phyloP scores from a whole-genome alignment of 768 basidiomycete species.

The Chalciporus sphaerocephalus region DNA sequence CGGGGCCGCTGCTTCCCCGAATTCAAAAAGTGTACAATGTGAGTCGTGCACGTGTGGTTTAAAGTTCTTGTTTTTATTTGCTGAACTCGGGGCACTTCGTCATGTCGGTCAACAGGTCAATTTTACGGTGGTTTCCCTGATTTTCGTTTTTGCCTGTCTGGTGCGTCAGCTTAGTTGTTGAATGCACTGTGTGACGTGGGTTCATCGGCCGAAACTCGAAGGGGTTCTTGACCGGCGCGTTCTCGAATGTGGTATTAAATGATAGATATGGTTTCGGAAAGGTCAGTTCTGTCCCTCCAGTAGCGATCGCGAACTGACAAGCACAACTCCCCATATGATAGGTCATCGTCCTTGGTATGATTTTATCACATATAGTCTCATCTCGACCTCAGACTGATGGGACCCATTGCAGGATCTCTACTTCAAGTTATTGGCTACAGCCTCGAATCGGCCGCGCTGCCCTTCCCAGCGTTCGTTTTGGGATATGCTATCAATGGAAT shows the following conservation, averaged over 20 bases:
- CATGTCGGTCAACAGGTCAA: conserved; percentile 31
- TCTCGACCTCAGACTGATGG: neutral
- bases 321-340: neutral
- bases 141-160: conserved; percentile 40
- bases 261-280: conserved; percentile 34
- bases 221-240: conserved; percentile 33
- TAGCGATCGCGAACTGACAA: neutral
- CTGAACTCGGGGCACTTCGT: neutral
- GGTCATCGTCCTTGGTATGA: conserved; percentile 29
- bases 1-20: conserved; percentile 36
- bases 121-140: conserved; percentile 38
- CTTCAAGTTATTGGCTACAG: conserved; percentile 31
- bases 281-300: conserved; percentile 9
- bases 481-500: conserved; percentile 43
- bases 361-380: neutral
- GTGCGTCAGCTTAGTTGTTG: conserved; percentile 21
- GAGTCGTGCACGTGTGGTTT: conserved; percentile 1
- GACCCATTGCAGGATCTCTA: conserved; percentile 19
- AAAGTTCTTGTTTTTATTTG: neutral
- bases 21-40: conserved; percentile 38
- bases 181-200: neutral
- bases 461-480: conserved; percentile 43
- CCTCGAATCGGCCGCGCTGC: conserved; percentile 39
- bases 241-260: conserved; percentile 28
- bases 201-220: conserved; percentile 11